Evolutionary conservation across 2,329 filamentous ascomycete species (phyloP), one percentile per base, ranked within the genome.

Genomic region (Alternaria consortialis): DNA sequence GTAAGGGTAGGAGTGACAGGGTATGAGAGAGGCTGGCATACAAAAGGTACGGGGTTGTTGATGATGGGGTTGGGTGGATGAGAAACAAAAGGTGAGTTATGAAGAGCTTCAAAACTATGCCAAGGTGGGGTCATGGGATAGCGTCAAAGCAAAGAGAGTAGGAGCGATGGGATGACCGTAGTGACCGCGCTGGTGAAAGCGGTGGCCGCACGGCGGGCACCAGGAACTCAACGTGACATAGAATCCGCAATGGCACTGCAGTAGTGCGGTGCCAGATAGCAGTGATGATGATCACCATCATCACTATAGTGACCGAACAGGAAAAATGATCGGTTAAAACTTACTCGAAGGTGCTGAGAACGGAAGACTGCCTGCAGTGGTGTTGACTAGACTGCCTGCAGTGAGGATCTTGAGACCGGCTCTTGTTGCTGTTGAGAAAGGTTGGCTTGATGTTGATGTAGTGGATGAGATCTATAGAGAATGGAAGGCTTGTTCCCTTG

Each of bases 381-480:
- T 60, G 43, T 59, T 61, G 65, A 58, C 44, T 66, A 48, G 34
- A 61, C 55, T 71, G 64, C 48, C 57, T 62, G 66, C 62, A 66
- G 62, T 59, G 43, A 39, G 9, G 40, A 59, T 53, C 47, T 63
- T 59, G 58, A 60, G 63, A 42, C 65, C 52, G 52, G 63, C 63
- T 67, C 60, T 62, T 61, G 53, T 56, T 58, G 54, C 54, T 7
- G 48, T 56, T 48, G 60, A 40, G 25, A 27, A 42, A 40, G 13
- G 32, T 17, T 53, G 54, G 43, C 48, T 54, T 42, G 40, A 7
- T 36, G 25, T 51, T 53, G 48, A 34, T 56, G 31, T 46, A 36
- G 13, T 39, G 27, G 20, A 12, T 29, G 12, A 3, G 25, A 50
- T 37, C 53, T 42, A n/a, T 20, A 20, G 29, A 39, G 6, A 13